Evolutionary conservation across 1,139 yeast species (phyloP).

Genomic region (Sugiyamaella grinbergsii): DNA sequence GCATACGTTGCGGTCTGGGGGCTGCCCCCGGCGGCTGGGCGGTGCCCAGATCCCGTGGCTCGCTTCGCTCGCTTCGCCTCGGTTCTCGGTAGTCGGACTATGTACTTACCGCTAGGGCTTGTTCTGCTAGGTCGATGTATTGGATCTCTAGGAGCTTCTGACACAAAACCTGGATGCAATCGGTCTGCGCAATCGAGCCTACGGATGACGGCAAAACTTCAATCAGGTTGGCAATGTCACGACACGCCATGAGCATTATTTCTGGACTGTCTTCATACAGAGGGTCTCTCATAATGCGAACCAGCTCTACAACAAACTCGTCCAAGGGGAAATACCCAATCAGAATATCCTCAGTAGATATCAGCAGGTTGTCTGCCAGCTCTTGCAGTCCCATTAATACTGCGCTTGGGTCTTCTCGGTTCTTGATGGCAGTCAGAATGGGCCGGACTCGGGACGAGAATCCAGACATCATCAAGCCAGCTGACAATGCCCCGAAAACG

Average conservation of each 20-base stretch:
- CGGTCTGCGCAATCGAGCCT: conserved; percentile 65
- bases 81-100: not conserved
- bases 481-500: conserved; percentile 40
- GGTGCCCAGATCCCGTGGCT: conserved; percentile 3
- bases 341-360: conserved; percentile 43
- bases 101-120: conserved; percentile 67
- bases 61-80: not conserved
- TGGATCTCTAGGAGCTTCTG: conserved; percentile 71
- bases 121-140: conserved; percentile 91
- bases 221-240: conserved; percentile 79
- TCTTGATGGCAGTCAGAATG: conserved; percentile 36
- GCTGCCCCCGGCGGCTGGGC: conserved; percentile 7
- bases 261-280: conserved; percentile 67
- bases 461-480: conserved; percentile 46
- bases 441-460: conserved; percentile 35
- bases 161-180: conserved; percentile 62
- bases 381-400: conserved; percentile 48
- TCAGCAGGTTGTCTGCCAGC: conserved; percentile 43
- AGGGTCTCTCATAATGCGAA: conserved; percentile 62
- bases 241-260: conserved; percentile 77
- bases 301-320: conserved; percentile 57
- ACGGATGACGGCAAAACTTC: conserved; percentile 75
- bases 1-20: not conserved
- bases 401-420: conserved; percentile 48
- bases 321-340: conserved; percentile 56